Evolutionary conservation across 345 rosid genomes (phyloP).

Genomic region (Sisymbrium irio): DNA sequence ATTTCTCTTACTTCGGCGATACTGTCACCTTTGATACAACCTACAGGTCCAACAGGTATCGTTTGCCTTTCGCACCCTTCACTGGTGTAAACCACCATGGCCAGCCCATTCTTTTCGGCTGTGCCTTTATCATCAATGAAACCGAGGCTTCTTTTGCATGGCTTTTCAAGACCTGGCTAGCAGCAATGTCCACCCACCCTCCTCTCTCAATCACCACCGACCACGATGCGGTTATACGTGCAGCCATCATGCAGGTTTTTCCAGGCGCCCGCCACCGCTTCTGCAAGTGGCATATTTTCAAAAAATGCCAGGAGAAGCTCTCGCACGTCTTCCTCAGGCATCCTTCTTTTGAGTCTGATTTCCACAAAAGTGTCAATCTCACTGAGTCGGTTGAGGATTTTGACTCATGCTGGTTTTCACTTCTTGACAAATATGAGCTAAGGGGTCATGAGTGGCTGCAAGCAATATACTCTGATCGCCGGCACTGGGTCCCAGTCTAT

Average conservation of each 20-base stretch:
- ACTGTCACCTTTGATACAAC: conserved; percentile 52
- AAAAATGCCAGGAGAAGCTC: conserved; percentile 47
- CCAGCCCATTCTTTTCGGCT: conserved; percentile 59
- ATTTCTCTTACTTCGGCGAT: conserved; percentile 43
- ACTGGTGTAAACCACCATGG: conserved; percentile 63
- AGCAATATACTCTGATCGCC: conserved; percentile 46
- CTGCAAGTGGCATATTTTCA: conserved; percentile 60
- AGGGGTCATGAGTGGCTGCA: conserved; percentile 64
- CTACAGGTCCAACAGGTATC: conserved; percentile 49
- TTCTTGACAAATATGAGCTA: conserved; percentile 48
- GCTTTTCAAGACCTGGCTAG: conserved; percentile 61
- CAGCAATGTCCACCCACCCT: conserved; percentile 48
- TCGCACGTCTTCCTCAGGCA: conserved; percentile 44
- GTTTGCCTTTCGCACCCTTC: conserved; percentile 50
- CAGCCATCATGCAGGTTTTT: conserved; percentile 54
- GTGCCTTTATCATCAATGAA: conserved; percentile 56
- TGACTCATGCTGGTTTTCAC: conserved; percentile 45
- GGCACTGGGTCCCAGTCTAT: conserved; percentile 65
- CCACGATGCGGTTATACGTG: conserved; percentile 50
- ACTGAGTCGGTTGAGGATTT: conserved; percentile 43
- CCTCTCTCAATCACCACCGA: conserved; percentile 65
- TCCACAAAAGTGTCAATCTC: conserved; percentile 45
- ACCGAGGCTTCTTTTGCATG: conserved; percentile 57
- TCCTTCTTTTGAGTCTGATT: conserved; percentile 47
- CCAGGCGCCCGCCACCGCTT: conserved; percentile 59